Evolutionary conservation across 1,284 basidiomycete genomes (phyloP).

Genomic region (Nidula niveotomentosa): DNA sequence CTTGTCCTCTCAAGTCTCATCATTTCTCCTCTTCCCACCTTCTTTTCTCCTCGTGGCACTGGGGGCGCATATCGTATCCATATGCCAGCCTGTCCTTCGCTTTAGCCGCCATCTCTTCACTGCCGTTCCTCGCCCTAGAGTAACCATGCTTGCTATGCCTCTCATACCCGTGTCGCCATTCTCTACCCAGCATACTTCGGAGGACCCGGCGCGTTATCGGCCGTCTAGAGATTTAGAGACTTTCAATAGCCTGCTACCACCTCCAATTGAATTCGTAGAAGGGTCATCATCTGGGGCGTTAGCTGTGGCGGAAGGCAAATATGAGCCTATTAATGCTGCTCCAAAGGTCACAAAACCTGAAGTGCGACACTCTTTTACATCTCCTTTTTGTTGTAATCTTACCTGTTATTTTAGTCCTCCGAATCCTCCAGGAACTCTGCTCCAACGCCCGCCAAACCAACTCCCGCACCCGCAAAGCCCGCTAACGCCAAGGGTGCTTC

Average conservation of each 20-base stretch:
- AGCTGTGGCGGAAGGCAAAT: constrained; percentile 68
- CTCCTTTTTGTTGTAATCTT: constrained; percentile 2
- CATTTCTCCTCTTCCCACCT: neutral
- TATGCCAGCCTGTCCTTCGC: neutral
- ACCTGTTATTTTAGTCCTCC: constrained; percentile 10
- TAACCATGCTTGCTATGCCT: constrained; percentile 52
- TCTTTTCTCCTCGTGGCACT: neutral
- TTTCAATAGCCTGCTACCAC: constrained; percentile 73
- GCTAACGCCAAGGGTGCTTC: constrained; percentile 28
- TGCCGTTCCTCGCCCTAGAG: neutral
- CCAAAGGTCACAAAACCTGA: constrained; percentile 43
- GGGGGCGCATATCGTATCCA: neutral
- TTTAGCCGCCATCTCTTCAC: neutral
- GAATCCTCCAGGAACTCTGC: constrained; percentile 13
- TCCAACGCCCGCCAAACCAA: constrained; percentile 10
- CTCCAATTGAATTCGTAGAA: constrained; percentile 77
- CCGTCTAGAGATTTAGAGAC: constrained; percentile 70
- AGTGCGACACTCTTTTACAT: constrained; percentile 26
- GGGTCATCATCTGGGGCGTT: constrained; percentile 75
- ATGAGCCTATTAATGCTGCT: constrained; percentile 72
- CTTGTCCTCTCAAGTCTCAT: neutral
- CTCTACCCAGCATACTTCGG: constrained; percentile 42
- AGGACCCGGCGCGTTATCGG: constrained; percentile 53
- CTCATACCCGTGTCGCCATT: constrained; percentile 51
- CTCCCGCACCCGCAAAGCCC: constrained; percentile 16